Base-by-base conservation (phyloP, 163 green algal species). In the Scenedesmus sp. region DNA sequence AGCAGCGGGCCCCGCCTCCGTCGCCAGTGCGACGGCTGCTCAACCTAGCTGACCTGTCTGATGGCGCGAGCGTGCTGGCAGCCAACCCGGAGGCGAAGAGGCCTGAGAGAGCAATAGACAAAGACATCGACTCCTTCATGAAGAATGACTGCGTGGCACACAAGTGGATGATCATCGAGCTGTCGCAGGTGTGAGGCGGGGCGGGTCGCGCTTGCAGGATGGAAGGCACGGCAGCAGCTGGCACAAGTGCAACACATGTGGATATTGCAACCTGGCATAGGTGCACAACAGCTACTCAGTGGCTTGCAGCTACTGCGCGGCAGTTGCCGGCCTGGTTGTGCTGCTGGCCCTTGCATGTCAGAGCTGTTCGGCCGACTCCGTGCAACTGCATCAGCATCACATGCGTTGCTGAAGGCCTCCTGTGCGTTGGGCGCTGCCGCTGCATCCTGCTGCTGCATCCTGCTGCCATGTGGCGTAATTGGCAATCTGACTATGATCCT, bases 91-190 rank as follows among this genome's bases (percentile, higher is more conserved):
- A 97, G 89, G 96, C 97, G 9, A 94, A 93, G 77, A 96, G 96
- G 57, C 91, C 96, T 1, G 94, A 94, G 13, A 94, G 95, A 1
- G 74, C 97, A 2, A 96, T 99, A 86, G 96, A 99, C 82, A 93
- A 92, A 16, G 96, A 98, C 86, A 91, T 93, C 82, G 97, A 99
- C 93, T 98, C 96, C 0, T 99, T 97, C 87, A 93, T 98, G 91
- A 96, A 96, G 88, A 98, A 98, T 82, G 92, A 97, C 18, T 98
- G 97, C 92, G 92, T 90, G 18, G 94, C 95, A 2, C 26, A 56
- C 1, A 98, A 98, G 91, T 99, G 96, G 96, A 88, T 98, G 16
- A 94, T 98, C 7, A 87, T 99, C 10, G 97, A 98, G 94, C 95
- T 99, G 20, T 96, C 94, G 18, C 96, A 98, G 92, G 96, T 97